These are phyloP conservation scores for Thalassiosira livingstoniorum DNA, from an alignment of 352 stramenopile species.

Conservation along the genomic window DNA sequence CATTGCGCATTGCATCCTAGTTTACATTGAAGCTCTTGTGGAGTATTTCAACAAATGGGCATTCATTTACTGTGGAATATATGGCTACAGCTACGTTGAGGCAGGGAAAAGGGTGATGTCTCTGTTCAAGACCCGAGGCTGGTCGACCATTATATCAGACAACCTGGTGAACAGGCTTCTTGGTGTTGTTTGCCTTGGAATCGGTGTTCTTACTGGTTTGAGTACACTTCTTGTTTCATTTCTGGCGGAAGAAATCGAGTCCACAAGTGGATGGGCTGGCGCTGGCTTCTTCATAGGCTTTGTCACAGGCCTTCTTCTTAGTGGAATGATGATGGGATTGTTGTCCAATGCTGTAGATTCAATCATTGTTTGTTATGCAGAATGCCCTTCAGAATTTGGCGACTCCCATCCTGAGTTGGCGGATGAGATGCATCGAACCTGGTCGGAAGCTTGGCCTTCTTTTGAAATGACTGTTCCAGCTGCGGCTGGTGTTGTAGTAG, in stretches of 20 bases:
- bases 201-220: conserved; percentile 72
- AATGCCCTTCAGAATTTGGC: conserved; percentile 81
- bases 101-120: conserved; percentile 92
- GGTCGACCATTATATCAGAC: conserved; percentile 95
- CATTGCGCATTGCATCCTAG: conserved; percentile 89
- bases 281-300: conserved; percentile 88
- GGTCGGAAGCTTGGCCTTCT: conserved; percentile 58
- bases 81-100: conserved; percentile 92
- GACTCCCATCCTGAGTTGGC: conserved; percentile 70
- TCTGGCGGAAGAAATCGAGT: conserved; percentile 44
- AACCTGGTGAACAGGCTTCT: conserved; percentile 89
- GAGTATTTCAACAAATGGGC: conserved; percentile 92
- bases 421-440: conserved; percentile 68
- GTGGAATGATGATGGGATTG: conserved; percentile 91
- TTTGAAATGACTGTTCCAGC: conserved; percentile 2
- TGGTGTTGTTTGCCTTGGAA: conserved; percentile 87
- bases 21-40: conserved; percentile 88
- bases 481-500: too few species aligned
- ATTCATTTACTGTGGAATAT: conserved; percentile 94
- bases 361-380: conserved; percentile 95
- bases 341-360: conserved; percentile 93
- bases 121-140: conserved; percentile 94
- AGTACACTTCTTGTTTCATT: conserved; percentile 40
- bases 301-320: conserved; percentile 89
- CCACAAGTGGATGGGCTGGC: conserved; percentile 50